These are phyloP conservation scores for Heimioporus sp. DNA, from an alignment of 768 basidiomycete genomes.

Conservation along the genomic window DNA sequence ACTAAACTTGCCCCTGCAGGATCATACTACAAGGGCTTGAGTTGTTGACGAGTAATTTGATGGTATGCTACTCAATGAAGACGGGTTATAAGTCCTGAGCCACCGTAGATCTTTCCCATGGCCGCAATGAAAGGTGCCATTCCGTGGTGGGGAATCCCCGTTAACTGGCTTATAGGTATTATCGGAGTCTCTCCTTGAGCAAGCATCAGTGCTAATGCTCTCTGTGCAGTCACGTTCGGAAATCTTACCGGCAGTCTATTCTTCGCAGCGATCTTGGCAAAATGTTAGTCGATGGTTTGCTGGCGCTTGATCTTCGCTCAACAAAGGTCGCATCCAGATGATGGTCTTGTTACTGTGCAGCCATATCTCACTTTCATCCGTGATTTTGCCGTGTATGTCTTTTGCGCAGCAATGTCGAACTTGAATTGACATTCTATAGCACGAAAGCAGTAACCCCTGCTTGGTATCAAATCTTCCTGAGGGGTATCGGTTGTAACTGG, in stretches of 20 bases:
- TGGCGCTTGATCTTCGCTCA: background rate
- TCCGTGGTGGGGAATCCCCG: conserved; percentile 66
- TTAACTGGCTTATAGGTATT: conserved; percentile 69
- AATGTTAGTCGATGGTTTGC: conserved; percentile 43
- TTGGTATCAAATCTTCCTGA: conserved; percentile 72
- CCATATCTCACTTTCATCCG: conserved; percentile 58
- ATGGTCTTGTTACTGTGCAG: conserved; percentile 53
- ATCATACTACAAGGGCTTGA: conserved; percentile 71
- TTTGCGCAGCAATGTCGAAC: background rate
- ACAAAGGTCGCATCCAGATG: conserved; percentile 37
- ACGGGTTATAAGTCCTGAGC: background rate
- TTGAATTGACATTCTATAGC: conserved; percentile 30
- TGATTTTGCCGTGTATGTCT: conserved; percentile 56
- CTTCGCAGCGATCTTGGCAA: conserved; percentile 63
- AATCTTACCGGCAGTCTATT: conserved; percentile 70
- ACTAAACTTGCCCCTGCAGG: conserved; percentile 37
- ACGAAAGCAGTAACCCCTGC: conserved; percentile 60
- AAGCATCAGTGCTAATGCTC: background rate
- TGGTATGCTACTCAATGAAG: conserved; percentile 41
- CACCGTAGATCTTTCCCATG: conserved; percentile 65
- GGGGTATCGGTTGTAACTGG: conserved; percentile 79
- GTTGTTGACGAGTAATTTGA: conserved; percentile 73
- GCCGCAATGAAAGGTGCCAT: conserved; percentile 56
- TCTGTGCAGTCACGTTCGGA: conserved; percentile 58
- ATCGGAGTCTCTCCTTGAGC: conserved; percentile 1